Percentiles rank a stretch among this genome's conserved stretches.
These are phyloP conservation scores for Geotrichum macrosporum DNA, from an alignment of 1,139 yeast species.

Conservation along the genomic window DNA sequence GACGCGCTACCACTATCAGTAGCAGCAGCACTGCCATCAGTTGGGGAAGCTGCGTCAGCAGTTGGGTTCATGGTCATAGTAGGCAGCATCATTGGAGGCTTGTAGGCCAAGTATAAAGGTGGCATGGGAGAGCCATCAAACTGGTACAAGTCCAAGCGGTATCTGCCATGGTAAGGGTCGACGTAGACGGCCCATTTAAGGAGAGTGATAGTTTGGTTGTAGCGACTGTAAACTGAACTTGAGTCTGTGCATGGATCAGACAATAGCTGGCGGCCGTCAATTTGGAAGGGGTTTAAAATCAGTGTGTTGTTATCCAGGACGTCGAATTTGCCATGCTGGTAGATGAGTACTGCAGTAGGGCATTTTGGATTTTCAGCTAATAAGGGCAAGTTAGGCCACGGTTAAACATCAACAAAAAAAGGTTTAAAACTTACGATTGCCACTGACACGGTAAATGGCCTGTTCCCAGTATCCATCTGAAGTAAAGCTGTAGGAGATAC, in stretches of 20 bases:
- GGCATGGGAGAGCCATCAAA: conserved; percentile 80
- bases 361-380: conserved; percentile 65
- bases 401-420: not conserved
- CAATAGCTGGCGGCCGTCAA: conserved; percentile 89
- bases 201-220: conserved; percentile 61
- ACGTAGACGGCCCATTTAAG: conserved; percentile 54
- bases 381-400: not conserved
- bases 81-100: conserved; percentile 95
- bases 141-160: conserved; percentile 67
- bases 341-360: conserved; percentile 74
- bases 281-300: conserved; percentile 64
- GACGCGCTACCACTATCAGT: conserved; percentile 10
- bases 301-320: conserved; percentile 62
- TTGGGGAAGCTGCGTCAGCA: conserved; percentile 32
- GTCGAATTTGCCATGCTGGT: conserved; percentile 83
- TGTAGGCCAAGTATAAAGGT: conserved; percentile 85
- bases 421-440: conserved; percentile 45
- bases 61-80: conserved; percentile 89
- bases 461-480: conserved; percentile 87
- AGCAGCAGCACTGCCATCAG: conserved; percentile 33
- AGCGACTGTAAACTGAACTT: conserved; percentile 63
- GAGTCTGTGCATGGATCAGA: conserved; percentile 66
- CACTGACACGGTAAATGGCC: conserved; percentile 73
- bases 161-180: conserved; percentile 79
- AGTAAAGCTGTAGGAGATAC: conserved; percentile 87